These are phyloP conservation scores for Yarrowia deformans DNA, from an alignment of 805 yeast genomes.

Conservation along the genomic window DNA sequence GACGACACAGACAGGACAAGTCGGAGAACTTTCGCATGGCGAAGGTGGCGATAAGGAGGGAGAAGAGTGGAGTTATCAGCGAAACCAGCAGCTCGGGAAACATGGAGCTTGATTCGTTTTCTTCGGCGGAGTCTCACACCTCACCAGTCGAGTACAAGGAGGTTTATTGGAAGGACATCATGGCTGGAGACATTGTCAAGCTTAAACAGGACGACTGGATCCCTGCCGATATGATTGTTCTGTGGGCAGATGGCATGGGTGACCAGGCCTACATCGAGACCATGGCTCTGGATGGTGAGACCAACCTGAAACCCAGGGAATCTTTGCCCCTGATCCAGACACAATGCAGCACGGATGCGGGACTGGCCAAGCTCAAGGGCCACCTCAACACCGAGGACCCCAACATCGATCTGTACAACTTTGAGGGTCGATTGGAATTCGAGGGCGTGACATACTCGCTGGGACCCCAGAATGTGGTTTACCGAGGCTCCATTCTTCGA, in stretches of 20 bases:
- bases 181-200: constrained; percentile 86
- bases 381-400: constrained; percentile 85
- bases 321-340: constrained; percentile 72
- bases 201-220: constrained; percentile 85
- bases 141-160: constrained; percentile 48
- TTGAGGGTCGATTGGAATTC: constrained; percentile 68
- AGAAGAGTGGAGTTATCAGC: neutral
- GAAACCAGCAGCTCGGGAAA: neutral
- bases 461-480: constrained; percentile 81
- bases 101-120: constrained; percentile 20
- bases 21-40: constrained; percentile 74
- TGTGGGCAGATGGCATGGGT: constrained; percentile 68
- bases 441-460: constrained; percentile 62
- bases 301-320: constrained; percentile 78
- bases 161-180: constrained; percentile 73
- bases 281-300: constrained; percentile 98
- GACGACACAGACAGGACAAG: constrained; percentile 83
- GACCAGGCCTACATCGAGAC: constrained; percentile 82
- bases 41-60: constrained; percentile 51
- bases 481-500: constrained; percentile 88
- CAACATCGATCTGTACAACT: constrained; percentile 86
- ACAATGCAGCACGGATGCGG: constrained; percentile 57
- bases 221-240: constrained; percentile 85
- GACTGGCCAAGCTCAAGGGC: constrained; percentile 52
- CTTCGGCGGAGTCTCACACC: neutral